These are phyloP conservation scores for Suillus placidus DNA, from an alignment of 768 basidiomycete species.

Conservation along the genomic window DNA sequence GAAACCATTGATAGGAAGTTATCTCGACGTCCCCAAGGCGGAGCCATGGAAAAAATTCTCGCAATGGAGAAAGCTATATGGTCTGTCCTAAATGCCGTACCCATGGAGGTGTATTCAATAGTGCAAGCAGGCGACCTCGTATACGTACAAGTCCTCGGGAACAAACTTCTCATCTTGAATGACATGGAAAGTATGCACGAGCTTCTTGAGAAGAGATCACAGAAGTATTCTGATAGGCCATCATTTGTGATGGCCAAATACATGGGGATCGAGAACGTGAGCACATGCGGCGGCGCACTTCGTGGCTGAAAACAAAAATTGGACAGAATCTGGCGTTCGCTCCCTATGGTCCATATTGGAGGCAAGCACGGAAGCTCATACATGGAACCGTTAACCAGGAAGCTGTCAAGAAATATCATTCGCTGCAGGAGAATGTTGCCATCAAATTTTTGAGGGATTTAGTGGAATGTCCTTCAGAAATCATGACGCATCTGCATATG, in stretches of 20 bases:
- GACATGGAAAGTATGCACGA: conserved; percentile 30
- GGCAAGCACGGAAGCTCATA: conserved; percentile 14
- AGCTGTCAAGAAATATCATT: conserved; percentile 12
- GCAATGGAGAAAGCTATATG: conserved; percentile 22
- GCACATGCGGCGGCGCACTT: neutral
- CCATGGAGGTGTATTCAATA: neutral
- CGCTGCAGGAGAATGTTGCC: conserved; percentile 11
- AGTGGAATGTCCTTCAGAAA: conserved; percentile 8
- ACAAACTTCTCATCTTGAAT: conserved; percentile 25
- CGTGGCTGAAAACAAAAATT: neutral
- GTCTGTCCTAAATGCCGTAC: conserved; percentile 5
- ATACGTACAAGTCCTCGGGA: conserved; percentile 17
- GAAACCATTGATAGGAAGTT: conserved; percentile 30
- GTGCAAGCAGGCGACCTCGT: conserved; percentile 19
- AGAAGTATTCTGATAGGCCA: conserved; percentile 22
- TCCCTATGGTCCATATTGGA: conserved; percentile 16
- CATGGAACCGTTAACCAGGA: conserved; percentile 7
- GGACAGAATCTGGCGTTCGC: conserved; percentile 15
- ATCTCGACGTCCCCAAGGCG: conserved; percentile 24
- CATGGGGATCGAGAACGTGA: conserved; percentile 12
- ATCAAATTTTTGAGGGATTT: conserved; percentile 8
- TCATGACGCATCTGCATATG: conserved; percentile 9
- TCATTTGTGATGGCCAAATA: conserved; percentile 15
- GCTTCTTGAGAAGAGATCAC: conserved; percentile 33
- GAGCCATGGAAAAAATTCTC: conserved; percentile 28